phyloP scores from a whole-genome alignment of 441 rosid genomes.

The Theobroma grandiflorum region DNA sequence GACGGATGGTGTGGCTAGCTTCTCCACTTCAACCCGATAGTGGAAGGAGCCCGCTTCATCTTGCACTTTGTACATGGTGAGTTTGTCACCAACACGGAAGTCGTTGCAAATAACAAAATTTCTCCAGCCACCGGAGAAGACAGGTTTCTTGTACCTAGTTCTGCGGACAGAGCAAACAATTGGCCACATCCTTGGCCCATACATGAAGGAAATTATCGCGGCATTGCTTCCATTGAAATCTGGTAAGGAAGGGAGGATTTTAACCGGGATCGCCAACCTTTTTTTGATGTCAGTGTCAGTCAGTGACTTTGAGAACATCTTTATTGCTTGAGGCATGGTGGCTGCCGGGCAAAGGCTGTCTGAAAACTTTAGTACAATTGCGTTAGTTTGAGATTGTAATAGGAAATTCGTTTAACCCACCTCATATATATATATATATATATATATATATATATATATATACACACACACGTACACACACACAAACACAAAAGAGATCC shows the following conservation, averaged over 20 bases:
- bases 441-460: no score
- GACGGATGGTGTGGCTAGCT: background rate
- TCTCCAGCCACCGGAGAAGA: slow-evolving; percentile 18
- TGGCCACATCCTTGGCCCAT: slow-evolving; percentile 4
- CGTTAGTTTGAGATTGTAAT: background rate
- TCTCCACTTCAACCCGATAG: background rate
- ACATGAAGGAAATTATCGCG: background rate
- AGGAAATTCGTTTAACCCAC: background rate
- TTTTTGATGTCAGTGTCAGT: background rate
- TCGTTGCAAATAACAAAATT: background rate
- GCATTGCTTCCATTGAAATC: background rate
- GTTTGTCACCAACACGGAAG: background rate
- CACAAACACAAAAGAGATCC: no score
- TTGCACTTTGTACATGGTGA: background rate
- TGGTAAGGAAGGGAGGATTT: background rate
- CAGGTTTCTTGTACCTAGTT: slow-evolving; percentile 11
- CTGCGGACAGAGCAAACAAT: background rate
- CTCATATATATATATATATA: no score
- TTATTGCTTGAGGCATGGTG: background rate
- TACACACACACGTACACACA: no score
- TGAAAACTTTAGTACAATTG: background rate
- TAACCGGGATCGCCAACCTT: background rate
- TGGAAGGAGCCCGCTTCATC: background rate
- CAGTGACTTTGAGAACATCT: slow-evolving; percentile 22
- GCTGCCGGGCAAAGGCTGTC: background rate